A percentile compares a stretch with the other conserved stretches of the same genome.
Conservation (phyloP, 176 grass and related monocot genomes). For the Avena insularis region DNA sequence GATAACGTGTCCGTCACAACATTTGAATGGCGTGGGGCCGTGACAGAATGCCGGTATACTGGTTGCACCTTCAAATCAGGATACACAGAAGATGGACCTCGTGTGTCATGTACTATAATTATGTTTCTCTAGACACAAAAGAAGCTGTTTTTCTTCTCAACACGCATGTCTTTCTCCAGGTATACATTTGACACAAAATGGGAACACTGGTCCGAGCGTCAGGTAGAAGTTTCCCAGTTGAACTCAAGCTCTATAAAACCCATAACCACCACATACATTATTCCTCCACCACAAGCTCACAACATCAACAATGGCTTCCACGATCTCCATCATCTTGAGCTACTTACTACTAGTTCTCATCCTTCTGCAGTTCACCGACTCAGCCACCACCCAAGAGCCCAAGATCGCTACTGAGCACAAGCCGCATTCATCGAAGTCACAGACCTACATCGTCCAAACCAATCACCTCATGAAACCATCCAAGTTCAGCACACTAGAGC, state of each 20-base stretch:
- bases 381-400: background rate
- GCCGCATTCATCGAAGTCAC: background rate
- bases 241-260: background rate
- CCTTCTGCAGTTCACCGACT: background rate
- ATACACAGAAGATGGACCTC: too few relatives aligned
- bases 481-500: slow-evolving; percentile 26
- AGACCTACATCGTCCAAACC: slow-evolving; percentile 49
- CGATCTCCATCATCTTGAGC: background rate
- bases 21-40: too few relatives aligned
- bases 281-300: slow-evolving; percentile 31
- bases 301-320: slow-evolving; percentile 29
- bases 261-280: background rate
- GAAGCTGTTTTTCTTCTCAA: too few relatives aligned
- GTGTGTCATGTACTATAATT: too few relatives aligned
- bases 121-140: too few relatives aligned
- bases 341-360: background rate
- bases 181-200: background rate
- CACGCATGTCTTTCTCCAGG: background rate
- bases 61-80: too few relatives aligned
- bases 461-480: slow-evolving; percentile 37
- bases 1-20: too few relatives aligned
- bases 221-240: background rate
- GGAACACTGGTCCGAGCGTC: background rate
- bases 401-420: background rate
- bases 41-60: too few relatives aligned